Evolutionary conservation across 208 protist species (phyloP).

Genomic region (Acanthamoeba divionensis): DNA sequence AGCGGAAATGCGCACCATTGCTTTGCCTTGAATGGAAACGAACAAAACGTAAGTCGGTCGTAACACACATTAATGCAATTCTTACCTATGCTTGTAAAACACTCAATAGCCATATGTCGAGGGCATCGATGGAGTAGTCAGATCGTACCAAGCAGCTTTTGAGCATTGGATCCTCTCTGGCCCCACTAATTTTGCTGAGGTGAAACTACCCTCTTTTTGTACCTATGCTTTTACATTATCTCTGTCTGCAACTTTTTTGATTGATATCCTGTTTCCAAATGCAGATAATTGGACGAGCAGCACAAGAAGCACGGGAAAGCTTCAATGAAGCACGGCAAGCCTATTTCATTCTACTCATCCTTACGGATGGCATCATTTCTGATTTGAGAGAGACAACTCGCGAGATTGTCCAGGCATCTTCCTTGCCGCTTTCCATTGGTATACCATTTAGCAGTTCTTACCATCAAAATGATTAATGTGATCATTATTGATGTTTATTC

Average conservation of each 20-base stretch:
- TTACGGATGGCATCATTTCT: slow-evolving; percentile 56
- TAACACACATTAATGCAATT: neutral
- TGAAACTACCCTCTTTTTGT: too few species aligned
- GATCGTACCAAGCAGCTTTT: slow-evolving; percentile 6
- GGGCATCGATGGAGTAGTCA: slow-evolving; percentile 30
- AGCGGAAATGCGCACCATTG: neutral
- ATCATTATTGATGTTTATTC: neutral
- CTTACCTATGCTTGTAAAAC: neutral
- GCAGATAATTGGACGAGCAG: neutral
- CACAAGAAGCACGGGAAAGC: neutral
- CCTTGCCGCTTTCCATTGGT: slow-evolving; percentile 47
- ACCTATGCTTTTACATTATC: too few species aligned
- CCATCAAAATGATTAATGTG: neutral
- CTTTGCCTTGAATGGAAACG: slow-evolving; percentile 43
- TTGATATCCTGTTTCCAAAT: too few species aligned
- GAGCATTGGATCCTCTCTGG: slow-evolving; percentile 42
- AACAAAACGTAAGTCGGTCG: neutral
- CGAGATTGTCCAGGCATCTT: slow-evolving; percentile 42
- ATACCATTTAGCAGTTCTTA: neutral
- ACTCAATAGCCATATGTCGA: neutral
- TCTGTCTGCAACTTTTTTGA: too few species aligned
- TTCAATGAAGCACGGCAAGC: neutral
- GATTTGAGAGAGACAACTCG: slow-evolving; percentile 56
- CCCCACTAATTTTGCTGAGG: slow-evolving; percentile 52
- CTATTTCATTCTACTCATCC: slow-evolving; percentile 18